Evolutionary conservation across 768 basidiomycete species (phyloP), one percentile per base, ranked within the genome.

Genomic region (Astraeus odoratus): DNA sequence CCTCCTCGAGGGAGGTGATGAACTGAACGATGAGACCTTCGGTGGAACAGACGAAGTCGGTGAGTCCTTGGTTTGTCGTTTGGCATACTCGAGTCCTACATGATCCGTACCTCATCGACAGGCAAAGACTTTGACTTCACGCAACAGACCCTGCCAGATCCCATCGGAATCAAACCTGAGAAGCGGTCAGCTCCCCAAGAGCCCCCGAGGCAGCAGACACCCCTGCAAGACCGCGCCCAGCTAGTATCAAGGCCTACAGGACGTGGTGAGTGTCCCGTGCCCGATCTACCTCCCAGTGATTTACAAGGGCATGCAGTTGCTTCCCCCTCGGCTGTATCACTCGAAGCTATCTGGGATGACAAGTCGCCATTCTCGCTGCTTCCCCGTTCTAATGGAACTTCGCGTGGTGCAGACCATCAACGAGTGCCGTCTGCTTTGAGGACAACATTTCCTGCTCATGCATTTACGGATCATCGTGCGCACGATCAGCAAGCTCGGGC

Each of bases 11-110:
- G 85, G 83, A 33, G 82, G 81, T 46, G 93, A 97, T 72, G 93
- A 94, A 54, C 62, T 94, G 55, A 98, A 99, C 67, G 91, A 95
- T 65, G 92, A 95, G 71, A 99, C 96, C 2, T 99, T 99, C 68
- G 96, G 94, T 24, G 76, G 67, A 31, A 52, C 69, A 40, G 81
- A 74, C 26, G 67, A 59, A 51, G 77, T 95, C 47, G 90, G 93
- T 93, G 61, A 73, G 85, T 67, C 44, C 13, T 25, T 22, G 27
- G 20, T 42, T 15, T 24, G n/a, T 26, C 2, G 39, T 46, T 13
- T 25, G 8, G n/a, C n/a, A n/a, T n/a, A n/a, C n/a, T n/a, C n/a
- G n/a, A 30, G 26, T 37, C 45, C 27, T 29, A 26, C 49, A 57
- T 58, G 52, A 47, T 46, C 51, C 44, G 5, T 8, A 44, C 29